Conservation (phyloP, 306 rosid genomes). For the Morella rubra region DNA sequence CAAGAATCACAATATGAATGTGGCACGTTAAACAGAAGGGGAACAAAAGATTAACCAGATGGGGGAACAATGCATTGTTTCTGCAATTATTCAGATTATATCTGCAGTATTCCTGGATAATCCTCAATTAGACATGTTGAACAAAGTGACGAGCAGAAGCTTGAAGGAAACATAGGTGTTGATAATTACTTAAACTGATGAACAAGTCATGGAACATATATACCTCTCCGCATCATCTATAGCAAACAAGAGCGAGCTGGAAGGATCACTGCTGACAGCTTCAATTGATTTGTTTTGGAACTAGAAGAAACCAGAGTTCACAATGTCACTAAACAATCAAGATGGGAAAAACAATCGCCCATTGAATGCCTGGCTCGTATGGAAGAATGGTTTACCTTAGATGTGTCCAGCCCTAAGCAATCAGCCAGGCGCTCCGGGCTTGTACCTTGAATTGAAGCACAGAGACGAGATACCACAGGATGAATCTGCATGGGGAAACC, state of each 20-base stretch:
- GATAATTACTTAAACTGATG: neutral
- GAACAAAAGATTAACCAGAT: neutral
- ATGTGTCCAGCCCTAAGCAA: conserved; percentile 90
- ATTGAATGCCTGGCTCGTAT: conserved; percentile 14
- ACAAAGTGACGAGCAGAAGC: neutral
- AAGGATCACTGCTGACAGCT: conserved; percentile 50
- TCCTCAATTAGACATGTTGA: neutral
- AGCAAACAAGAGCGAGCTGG: conserved; percentile 55
- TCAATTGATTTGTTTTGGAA: conserved; percentile 72
- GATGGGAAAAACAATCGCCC: neutral
- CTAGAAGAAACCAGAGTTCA: conserved; percentile 39
- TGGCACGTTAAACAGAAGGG: neutral
- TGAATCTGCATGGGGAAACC: conserved; percentile 59
- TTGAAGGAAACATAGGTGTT: neutral
- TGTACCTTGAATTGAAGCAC: conserved; percentile 94
- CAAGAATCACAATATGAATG: neutral
- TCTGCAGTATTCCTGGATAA: neutral
- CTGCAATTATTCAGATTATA: neutral
- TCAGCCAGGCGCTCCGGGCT: conserved; percentile 94
- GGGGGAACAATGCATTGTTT: neutral
- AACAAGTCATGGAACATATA: conserved; percentile 14
- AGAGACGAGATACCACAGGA: conserved; percentile 95
- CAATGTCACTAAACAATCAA: conserved; percentile 18
- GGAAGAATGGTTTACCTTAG: conserved; percentile 56
- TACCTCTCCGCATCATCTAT: conserved; percentile 82